Base-by-base conservation (phyloP, 2,329 filamentous ascomycete genomes). In the Fusarium sp. region DNA sequence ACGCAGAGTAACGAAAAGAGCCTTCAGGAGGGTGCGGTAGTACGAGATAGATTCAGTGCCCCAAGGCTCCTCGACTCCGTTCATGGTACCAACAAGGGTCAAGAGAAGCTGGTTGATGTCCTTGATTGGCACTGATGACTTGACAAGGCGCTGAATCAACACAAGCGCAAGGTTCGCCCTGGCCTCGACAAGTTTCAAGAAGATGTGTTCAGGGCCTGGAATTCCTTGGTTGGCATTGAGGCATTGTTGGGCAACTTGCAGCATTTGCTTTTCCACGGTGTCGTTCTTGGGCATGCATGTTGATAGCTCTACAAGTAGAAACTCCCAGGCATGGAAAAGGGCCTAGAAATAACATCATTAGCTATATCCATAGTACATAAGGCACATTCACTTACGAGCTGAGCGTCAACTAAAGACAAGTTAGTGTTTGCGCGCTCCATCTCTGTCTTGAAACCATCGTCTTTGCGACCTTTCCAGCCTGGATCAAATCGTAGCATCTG, bases 401-500 rank as follows among this genome's bases (percentile, higher is more conserved):
- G 94, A 29, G 95, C 93, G 80, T 98, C 94, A 38, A 99, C 94
- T 38, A 97, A 86, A 29, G 95, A 97, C 58, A 99, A 81, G 80
- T 99, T 98, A 70, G 92, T 85, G 80, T 99, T 99, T 45, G 95
- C 96, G 68, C 91, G 90, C 77, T 91, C 89, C 82, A 99, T 92
- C 79, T 99, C 96, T 54, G 89, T 88, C 69, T 89, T 88, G 82
- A 97, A 97, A 1, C 95, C 95, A 76, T 92, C 88, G 60, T 89
- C 87, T 73, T 84, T 87, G 73, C 84, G 86, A 46, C 92, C 92
- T 59, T 84, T 84, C 96, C 96, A 99, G 42, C 91, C 90, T 62
- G 89, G 86, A 80, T 97, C 93, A 77, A 93, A 93, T 23, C 85
- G 86, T 27, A 99, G 87, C 80, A 98, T 90, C 76, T 89, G 89